A percentile compares a stretch with the other conserved stretches of the same genome.
phyloP scores from a whole-genome alignment of 2,329 filamentous ascomycete species.

The Dactylella cylindrospora region DNA sequence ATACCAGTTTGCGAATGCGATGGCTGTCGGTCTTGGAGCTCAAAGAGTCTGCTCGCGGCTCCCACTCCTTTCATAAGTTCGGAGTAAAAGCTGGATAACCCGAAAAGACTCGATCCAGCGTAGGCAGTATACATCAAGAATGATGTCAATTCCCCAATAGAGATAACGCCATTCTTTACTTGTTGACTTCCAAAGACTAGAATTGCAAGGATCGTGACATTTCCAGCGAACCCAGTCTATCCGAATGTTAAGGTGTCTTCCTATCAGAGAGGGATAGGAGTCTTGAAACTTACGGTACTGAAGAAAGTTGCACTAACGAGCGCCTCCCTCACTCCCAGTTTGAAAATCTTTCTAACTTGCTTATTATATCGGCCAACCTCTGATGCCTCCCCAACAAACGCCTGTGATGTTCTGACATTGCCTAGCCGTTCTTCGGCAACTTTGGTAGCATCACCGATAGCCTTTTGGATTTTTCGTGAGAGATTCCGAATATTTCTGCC shows the following conservation, averaged over 20 bases:
- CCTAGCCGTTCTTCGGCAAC: conserved; percentile 97
- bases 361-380: conserved; percentile 89
- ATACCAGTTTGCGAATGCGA: conserved; percentile 74
- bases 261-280: background rate
- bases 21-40: conserved; percentile 86
- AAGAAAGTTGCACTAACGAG: conserved; percentile 91
- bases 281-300: conserved; percentile 56
- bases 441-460: conserved; percentile 87
- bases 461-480: conserved; percentile 90
- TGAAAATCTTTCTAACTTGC: conserved; percentile 89
- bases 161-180: conserved; percentile 82
- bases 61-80: conserved; percentile 99
- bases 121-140: conserved; percentile 75
- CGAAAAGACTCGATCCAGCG: conserved; percentile 82
- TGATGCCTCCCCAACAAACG: conserved; percentile 88
- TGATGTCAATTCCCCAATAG: conserved; percentile 86
- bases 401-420: conserved; percentile 94
- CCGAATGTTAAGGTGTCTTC: conserved; percentile 51
- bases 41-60: conserved; percentile 92
- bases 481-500: conserved; percentile 84
- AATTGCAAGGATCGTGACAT: conserved; percentile 91
- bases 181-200: conserved; percentile 88
- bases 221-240: conserved; percentile 85
- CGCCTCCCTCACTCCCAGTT: conserved; percentile 81
- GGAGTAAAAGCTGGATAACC: conserved; percentile 92